Base-by-base conservation (phyloP, 164 flowering plant species). In the Pachysandra terminalis region DNA sequence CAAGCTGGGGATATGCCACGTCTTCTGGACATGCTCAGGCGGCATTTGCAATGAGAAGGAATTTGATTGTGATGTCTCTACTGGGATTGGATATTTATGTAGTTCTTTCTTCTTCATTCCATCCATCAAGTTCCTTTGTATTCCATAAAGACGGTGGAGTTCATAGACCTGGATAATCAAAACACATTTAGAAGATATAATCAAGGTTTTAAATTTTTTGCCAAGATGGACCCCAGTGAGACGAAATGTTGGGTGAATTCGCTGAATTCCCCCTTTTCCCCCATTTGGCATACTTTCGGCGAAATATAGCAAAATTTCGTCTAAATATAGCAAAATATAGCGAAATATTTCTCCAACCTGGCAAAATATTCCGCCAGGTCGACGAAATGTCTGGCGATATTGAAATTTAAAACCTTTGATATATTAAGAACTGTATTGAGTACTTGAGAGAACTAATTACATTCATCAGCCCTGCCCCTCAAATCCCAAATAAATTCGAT, bases 121-220 rank as follows among this genome's bases (percentile, higher is more conserved):
- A 63, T 85, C 86, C 94, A 90, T 92, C 83, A 96, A 69, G 66
- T 89, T 90, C 76, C 82, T 89, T 69, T 96, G 99, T 67, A 82
- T 80, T 81, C 79, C 77, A 77, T 93, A 96, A 35, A 96, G 78
- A 19, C 97, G 96, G 71, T 96, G 99, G 68, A 95, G 91, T 78
- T 95, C 97, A 78, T 22, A 75, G 49, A 95, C 97, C 99, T 95
- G 77, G 19, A 76, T 35, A 17, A 63, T 12, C 56, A 65, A 60
- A 62, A 45, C 23, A 63, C 8, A 56, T 27, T 51, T 19, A 19
- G 52, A 21, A 32, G 35, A 35, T n/a, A n/a, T n/a, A n/a, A n/a
- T n/a, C n/a, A n/a, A n/a, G n/a, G n/a, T n/a, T n/a, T n/a, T n/a
- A n/a, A n/a, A n/a, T n/a, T n/a, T n/a, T n/a, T n/a, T n/a, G n/a